Evolutionary conservation across 441 rosid species (phyloP), one percentile per base, ranked within the genome.

Genomic region (Erysimum cheiri): DNA sequence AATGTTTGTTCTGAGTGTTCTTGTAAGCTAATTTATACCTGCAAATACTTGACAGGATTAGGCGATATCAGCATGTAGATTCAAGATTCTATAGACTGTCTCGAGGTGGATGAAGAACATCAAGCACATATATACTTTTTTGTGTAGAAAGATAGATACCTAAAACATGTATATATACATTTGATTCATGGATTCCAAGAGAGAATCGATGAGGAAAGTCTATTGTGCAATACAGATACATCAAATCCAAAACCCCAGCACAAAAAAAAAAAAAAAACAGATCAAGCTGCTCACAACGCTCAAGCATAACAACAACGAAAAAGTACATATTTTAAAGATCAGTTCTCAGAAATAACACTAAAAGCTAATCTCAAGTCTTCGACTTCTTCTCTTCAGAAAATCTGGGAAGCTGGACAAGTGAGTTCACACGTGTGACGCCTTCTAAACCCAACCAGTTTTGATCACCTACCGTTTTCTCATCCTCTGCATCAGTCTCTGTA

Each of bases 321-420:
- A 8, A 39, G 2, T 31, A 43, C 56, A 32, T 0, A 13, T 59
- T 26, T 22, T 41, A 4, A 43, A 54, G 48, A 62, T 54, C 69
- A 61, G 39, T 52, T 40, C 44, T 43, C 69, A 53, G 17, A 41
- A 41, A 33, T 4, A 60, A 48, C 67, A 31, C 8, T 47, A 72
- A 48, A 56, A 48, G n/a, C 54, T 58, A 50, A 32, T 36, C 53
- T 73, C 80, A 82, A 24, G 85, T 67, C 73, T 74, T 80, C 14
- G 80, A 85, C 70, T 81, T 83, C 70, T 81, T 83, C 72, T 92
- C 97, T 77, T 72, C 89, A 0, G 97, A 87, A 80, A 95, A 95
- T 84, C 99, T 87, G 6, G 99, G 99, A 67, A 95, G 98, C 73
- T 92, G 99, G 64, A 95, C 97, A 2, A 95, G 96, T 7, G 99